Evolutionary conservation across 495 filamentous ascomycete species (phyloP).

Genomic region (Penicillium dipodomyicola): DNA sequence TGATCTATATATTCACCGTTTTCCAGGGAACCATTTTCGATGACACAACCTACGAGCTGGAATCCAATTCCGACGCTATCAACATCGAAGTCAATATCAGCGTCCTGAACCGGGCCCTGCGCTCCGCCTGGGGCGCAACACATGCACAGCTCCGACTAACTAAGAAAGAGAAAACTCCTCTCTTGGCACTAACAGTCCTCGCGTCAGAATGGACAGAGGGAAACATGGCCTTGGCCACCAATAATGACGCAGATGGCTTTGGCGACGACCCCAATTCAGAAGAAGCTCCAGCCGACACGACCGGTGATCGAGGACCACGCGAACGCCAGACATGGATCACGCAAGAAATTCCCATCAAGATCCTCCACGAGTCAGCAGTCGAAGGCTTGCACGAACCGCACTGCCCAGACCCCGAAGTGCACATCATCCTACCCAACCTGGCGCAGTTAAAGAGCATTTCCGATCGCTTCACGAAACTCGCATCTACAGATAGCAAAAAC

Average conservation of each 20-base stretch:
- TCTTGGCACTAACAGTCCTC: constrained; percentile 82
- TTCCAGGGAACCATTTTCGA: constrained; percentile 80
- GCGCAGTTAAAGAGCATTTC: constrained; percentile 84
- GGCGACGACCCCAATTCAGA: not conserved
- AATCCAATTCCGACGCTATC: constrained; percentile 78
- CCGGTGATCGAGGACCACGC: constrained; percentile 43
- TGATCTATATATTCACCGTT: not conserved
- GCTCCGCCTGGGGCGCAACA: constrained; percentile 72
- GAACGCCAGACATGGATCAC: constrained; percentile 85
- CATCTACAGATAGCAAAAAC: constrained; percentile 35
- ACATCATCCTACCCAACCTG: constrained; percentile 83
- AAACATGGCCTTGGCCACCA: constrained; percentile 46
- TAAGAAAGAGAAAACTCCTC: constrained; percentile 81
- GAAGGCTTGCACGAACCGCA: constrained; percentile 85
- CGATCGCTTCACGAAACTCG: constrained; percentile 88
- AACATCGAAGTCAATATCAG: constrained; percentile 90
- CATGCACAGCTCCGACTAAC: constrained; percentile 84
- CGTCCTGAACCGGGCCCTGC: constrained; percentile 78
- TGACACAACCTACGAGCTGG: constrained; percentile 66
- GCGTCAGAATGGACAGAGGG: constrained; percentile 47
- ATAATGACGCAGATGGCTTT: constrained; percentile 31
- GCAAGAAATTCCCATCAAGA: constrained; percentile 93
- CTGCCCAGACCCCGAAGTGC: constrained; percentile 87
- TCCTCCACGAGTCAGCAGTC: constrained; percentile 74
- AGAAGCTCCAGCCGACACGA: constrained; percentile 35